Base-by-base conservation (phyloP, 2,329 filamentous ascomycete species). In the Botrytis porri region DNA sequence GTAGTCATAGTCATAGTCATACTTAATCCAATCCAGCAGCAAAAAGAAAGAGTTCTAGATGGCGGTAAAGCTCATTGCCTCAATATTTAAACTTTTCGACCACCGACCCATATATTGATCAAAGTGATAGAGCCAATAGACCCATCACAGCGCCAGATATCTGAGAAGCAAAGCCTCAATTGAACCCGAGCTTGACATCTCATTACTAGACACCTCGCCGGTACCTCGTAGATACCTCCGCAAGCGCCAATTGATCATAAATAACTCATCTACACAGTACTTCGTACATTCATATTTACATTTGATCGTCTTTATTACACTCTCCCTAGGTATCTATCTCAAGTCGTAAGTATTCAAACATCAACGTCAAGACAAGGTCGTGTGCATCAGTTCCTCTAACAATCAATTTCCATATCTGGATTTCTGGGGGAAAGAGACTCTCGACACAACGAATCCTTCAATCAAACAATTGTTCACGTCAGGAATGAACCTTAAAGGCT, bases 161-260 rank as follows among this genome's bases (percentile, higher is more conserved):
- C 39, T 54, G 48, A 35, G 25, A 48, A 65, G 43, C 20, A 65
- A 45, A 48, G 43, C 43, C 41, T 48, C 29, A 43, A 64, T 45
- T 32, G 7, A 43, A 20, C 41, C 41, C 41, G 41, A 43, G 41
- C 32, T 64, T 29, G 39, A 10, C 16, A 6, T 64, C 41, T 64
- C 22, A 48, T 45, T 29, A 43, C n/a, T 18, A 41, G 10, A 14
- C 14, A 41, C 39, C 39, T 41, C 14, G 39, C 14, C 1, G 12
- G 10, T 14, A 43, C 41, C 16, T 41, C 12, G 39, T 41, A 41
- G 39, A 10, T 39, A 39, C 37, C 37, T 10, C 39, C 39, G 25
- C 51, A 66, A 51, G 43, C 63, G 63, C 63, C 63, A n/a, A 54
- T 54, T n/a, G 48, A 51, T 62, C 60, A n/a, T 61, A 22, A 61